Base-by-base conservation (phyloP, 805 yeast genomes). In the Priceomyces melissophilus region DNA sequence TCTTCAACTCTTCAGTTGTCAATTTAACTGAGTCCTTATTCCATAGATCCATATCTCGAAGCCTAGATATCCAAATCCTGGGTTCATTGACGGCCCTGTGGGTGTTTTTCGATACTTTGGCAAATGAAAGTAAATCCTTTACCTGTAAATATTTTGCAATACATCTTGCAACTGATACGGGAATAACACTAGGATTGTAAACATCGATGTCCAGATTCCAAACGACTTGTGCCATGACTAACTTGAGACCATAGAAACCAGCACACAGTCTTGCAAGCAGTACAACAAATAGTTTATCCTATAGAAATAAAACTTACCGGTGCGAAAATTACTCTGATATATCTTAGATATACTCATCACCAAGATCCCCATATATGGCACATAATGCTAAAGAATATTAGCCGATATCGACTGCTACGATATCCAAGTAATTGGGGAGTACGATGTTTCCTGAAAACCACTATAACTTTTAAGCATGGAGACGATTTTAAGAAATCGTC, bases 191-290 rank as follows among this genome's bases (percentile, higher is more conserved):
- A n/a, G 55, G 53, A 43, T 69, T 62, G 43, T 69, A 69, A 16
- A 69, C 74, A 45, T 69, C 74, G 29, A 69, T 69, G 52, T 69
- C 75, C 13, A 69, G 48, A 50, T 69, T 69, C 75, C 75, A 69
- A 42, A 69, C 57, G 40, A 69, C 73, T 44, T 65, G 71, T 11
- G 75, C 67, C 75, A 69, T 69, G 28, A 11, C 25, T 20, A 20
- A 5, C 25, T 20, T 20, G 25, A 20, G 25, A 20, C 25, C 25
- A 20, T 20, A 20, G 25, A 20, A 5, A 20, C 25, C 25, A 20
- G 25, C 25, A 5, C 25, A 20, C 25, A 20, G 25, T 20, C 25
- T 20, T 20, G 25, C 35, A 29, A 17, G 9, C 13, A 14, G 15
- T 14, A 20, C 25, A 20, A 20, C 25, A 8, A 20, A 20, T 20